Conservation (phyloP, 441 rosid species). For the Aleurites moluccanus region DNA sequence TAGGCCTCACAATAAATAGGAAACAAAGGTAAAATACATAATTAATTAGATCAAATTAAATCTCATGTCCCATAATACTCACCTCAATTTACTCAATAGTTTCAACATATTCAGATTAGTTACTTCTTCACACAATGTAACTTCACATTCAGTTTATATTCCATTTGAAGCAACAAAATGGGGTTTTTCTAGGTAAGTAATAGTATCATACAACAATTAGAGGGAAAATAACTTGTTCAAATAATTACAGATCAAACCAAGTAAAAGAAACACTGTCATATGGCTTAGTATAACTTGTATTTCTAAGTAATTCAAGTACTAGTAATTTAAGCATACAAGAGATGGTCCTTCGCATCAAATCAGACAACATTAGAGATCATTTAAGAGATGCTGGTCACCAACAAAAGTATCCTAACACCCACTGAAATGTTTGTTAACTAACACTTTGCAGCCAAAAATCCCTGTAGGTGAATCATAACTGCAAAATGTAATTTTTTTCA, state of each 20-base stretch:
- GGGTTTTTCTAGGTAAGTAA: neutral
- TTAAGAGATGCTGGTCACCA: neutral
- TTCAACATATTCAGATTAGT: neutral
- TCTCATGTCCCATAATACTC: neutral
- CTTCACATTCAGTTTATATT: neutral
- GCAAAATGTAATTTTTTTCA: neutral
- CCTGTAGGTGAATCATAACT: neutral
- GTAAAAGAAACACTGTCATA: neutral
- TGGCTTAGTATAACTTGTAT: too few relatives aligned
- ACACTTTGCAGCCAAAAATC: neutral
- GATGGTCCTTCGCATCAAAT: neutral
- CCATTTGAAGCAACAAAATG: neutral
- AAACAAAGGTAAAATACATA: neutral
- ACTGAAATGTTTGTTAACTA: neutral
- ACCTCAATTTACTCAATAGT: neutral
- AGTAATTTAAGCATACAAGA: neutral
- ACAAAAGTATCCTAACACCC: neutral
- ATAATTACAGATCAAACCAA: neutral
- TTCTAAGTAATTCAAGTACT: too few relatives aligned
- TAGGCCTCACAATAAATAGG: neutral
- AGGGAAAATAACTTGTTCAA: neutral
- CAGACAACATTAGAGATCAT: neutral
- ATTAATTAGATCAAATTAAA: too few relatives aligned
- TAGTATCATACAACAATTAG: too few relatives aligned
- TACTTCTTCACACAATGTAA: neutral